These are phyloP conservation scores for Teratosphaeria zuluensis DNA, from an alignment of 2,329 filamentous ascomycete species.

Conservation along the genomic window DNA sequence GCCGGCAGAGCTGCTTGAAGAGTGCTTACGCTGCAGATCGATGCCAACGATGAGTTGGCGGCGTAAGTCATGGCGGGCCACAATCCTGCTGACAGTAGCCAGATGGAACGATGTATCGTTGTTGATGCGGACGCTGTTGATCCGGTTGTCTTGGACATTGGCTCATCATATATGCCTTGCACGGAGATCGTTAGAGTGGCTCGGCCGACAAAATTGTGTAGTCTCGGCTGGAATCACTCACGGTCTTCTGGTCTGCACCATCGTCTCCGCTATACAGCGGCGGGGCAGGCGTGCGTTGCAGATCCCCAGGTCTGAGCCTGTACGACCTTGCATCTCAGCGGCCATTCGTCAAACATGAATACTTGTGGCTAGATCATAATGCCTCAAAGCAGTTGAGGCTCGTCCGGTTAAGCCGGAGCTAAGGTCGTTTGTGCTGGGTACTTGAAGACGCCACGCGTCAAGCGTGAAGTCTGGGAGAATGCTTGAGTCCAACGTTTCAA, in stretches of 20 bases:
- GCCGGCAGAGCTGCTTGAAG: background rate
- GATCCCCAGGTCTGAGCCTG: no score
- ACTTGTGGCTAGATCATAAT: no score
- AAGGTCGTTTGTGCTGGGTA: no score
- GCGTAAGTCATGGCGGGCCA: background rate
- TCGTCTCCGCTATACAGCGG: no score
- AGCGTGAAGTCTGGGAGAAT: background rate
- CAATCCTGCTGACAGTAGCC: background rate
- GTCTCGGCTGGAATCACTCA: background rate
- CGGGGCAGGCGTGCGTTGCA: no score
- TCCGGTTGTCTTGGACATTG: background rate
- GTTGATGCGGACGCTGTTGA: background rate
- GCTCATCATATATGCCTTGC: background rate
- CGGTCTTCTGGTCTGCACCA: no score
- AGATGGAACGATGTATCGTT: background rate
- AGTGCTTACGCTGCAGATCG: background rate
- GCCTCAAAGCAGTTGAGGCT: no score
- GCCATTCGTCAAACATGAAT: no score
- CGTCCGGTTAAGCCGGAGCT: no score
- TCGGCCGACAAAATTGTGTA: background rate
- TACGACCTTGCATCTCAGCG: no score
- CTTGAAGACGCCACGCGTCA: background rate
- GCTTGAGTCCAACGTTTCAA: no score
- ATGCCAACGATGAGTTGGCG: background rate
- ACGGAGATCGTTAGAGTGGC: background rate